A percentile compares a stretch with the other conserved stretches of the same genome.
Evolutionary conservation across 2,329 filamentous ascomycete genomes (phyloP).

Genomic region (Aspergillus brunneoviolaceus): DNA sequence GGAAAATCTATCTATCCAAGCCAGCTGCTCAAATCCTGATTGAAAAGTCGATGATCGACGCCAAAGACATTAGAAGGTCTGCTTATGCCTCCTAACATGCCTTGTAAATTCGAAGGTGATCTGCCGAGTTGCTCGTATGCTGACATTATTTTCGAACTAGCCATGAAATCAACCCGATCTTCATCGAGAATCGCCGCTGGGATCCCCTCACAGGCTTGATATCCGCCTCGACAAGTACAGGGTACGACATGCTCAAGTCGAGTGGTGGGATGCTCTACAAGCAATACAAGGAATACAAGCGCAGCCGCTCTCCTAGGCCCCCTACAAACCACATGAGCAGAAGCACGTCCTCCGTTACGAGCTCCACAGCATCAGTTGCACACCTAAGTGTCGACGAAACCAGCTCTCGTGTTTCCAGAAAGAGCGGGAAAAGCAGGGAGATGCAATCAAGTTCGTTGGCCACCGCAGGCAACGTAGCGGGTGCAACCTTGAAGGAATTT

Average conservation of each 20-base stretch:
- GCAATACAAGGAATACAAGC: constrained; percentile 29
- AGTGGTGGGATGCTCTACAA: constrained; percentile 29
- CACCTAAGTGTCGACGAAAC: background rate
- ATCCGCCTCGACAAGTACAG: constrained; percentile 27
- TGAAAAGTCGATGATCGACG: constrained; percentile 22
- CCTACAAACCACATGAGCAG: background rate
- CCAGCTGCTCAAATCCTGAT: constrained; percentile 26
- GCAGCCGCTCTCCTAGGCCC: background rate
- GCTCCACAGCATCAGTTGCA: background rate
- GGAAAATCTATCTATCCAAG: constrained; percentile 23
- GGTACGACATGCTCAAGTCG: constrained; percentile 26
- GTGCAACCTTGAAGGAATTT: constrained; percentile 23
- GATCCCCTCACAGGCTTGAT: constrained; percentile 32
- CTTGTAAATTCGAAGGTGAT: background rate
- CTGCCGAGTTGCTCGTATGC: background rate
- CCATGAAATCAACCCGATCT: constrained; percentile 29
- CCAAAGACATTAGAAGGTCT: constrained; percentile 24
- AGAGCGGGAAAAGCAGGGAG: background rate
- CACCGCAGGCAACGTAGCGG: constrained; percentile 13
- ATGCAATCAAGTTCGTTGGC: background rate
- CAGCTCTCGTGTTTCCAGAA: background rate
- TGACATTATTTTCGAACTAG: constrained; percentile 10
- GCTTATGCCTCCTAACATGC: background rate
- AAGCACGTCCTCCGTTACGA: background rate
- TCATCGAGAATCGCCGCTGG: constrained; percentile 37